Base-by-base conservation (phyloP, 441 rosid genomes). In the Pelargonium cotyledonis region DNA sequence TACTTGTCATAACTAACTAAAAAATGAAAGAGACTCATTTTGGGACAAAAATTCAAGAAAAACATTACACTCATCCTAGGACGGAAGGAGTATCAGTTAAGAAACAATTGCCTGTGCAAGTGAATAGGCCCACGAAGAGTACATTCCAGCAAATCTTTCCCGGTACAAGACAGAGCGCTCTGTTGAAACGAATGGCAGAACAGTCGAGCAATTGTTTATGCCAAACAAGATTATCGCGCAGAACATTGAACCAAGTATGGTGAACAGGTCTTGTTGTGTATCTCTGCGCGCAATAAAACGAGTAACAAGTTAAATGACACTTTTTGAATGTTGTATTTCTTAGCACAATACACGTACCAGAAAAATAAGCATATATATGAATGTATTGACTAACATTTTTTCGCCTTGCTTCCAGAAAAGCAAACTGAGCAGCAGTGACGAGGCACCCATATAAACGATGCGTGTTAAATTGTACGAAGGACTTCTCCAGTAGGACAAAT, bases 401-500 rank as follows among this genome's bases (percentile, higher is more conserved):
- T 77, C 71, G 63, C 86, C 92, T 68, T 73, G 79, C 73, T 87
- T 78, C 96, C 92, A 88, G 73, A 85, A 87, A 66, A 88, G 77
- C 57, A 79, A 12, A 67, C 91, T 85, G 68, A 79, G 84, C 6
- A 87, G 61, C 65, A 74, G 16, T 47, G 92, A 82, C 35, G 75
- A 72, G 16, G 62, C 63, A 0, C 60, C 31, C 41, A 76, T 76
- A 72, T 18, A 82, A 58, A 77, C 9, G 11, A 87, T 38, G 73
- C 95, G 92, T 12, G 74, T 73, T 35, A 90, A 69, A 75, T 90
- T 90, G 70, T 87, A 83, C 0, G 82, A 75, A 63, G 97, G 89
- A 79, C 81, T 85, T 82, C 95, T 82, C 95, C 95, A 90, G 63
- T 90, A 88, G 3, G 92, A 88, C 75, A 83, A 70, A 65, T 85